Evolutionary conservation across 148 eudicot species (phyloP), one percentile per base, ranked within the genome.

Genomic region (Amaranthus palmeri): DNA sequence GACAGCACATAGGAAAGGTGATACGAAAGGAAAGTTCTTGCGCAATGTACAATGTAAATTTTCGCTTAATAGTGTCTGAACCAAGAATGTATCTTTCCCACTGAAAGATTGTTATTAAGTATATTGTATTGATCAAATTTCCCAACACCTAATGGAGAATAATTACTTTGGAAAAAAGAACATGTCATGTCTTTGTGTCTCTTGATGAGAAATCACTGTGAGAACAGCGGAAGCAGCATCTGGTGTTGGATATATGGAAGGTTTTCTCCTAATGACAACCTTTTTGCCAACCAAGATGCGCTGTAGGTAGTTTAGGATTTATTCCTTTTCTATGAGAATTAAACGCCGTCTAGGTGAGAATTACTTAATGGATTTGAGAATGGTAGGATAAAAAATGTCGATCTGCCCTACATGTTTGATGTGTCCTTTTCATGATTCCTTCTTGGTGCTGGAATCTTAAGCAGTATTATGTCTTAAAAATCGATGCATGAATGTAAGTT

Each of bases 381-480:
- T 25, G 36, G 36, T 25, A 25, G 36, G 1, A 25, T 25, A 25
- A 25, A 25, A 25, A 62, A 25, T 65, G 53, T 64, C 60, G 43
- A 6, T 54, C 59, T 54, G 65, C 6, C 41, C 36, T 61, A 48
- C 67, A 57, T 68, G 59, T 68, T 69, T 81, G 76, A 75, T 55
- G 56, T 72, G 66, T 67, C 72, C 40, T 77, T 65, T 70, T 77
- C 76, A 51, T 77, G 44, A 76, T 74, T 68, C 77, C 65, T 60
- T 79, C 53, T 68, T 55, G 25, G 40, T 74, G 70, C 72, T 67
- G 76, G 84, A 80, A 82, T 85, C 78, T 80, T 72, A 63, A 75
- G 56, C 72, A 79, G 56, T 79, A 48, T 8, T 65, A 41, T 81
- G 76, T 78, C 67, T 63, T 11, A 44, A 57, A 48, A 54, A 44